Base-by-base conservation (phyloP, 2,329 filamentous ascomycete genomes). In the Ophioceras dolichostomum region DNA sequence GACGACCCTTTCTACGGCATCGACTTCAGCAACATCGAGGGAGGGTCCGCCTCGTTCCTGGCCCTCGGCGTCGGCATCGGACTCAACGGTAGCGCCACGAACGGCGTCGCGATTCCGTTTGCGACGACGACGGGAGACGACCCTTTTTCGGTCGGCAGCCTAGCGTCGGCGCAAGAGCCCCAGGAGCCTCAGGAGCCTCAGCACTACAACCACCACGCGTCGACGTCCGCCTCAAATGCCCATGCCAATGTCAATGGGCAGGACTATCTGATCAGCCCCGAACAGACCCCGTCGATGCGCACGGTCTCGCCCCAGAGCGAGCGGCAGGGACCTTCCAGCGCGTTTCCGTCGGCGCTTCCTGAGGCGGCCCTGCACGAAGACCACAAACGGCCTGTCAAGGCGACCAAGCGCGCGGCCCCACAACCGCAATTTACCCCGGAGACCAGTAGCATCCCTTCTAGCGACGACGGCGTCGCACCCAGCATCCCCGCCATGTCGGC, bases 1-100 rank as follows among this genome's bases (percentile, higher is more conserved):
- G 49, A 64, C 40, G 69, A 75, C 44, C 62, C 66, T 12, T 71
- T 70, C 55, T 68, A 67, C 39, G 64, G 64, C 38, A 56, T 63
- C 41, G 57, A 70, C 32, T 39, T 72, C 43, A 57, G 57, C 49
- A 51, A 58, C 43, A 32, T 54, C 27, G 59, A 65, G 14, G 57
- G 51, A 29, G 59, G 56, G 34, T 58, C 56, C 2, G 65, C 68
- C 9, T 59, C 59, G 12, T 70, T 73, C 40, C 47, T 73, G 9
- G 61, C 57, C 19, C 59, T 61, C 35, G 8, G 8, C 8, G 12
- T 7, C 22, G 22, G 12, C 22, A 7, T 26, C 22, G 12, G 7
- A 7, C 8, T 7, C 22, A 26, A 26, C 22, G 22, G 22, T 12
- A 7, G 7, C 12, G 22, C 22, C 22, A 12, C 8, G 22, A 7